Conservation (phyloP, 768 basidiomycete species). For the Filobasidium wieringae region DNA sequence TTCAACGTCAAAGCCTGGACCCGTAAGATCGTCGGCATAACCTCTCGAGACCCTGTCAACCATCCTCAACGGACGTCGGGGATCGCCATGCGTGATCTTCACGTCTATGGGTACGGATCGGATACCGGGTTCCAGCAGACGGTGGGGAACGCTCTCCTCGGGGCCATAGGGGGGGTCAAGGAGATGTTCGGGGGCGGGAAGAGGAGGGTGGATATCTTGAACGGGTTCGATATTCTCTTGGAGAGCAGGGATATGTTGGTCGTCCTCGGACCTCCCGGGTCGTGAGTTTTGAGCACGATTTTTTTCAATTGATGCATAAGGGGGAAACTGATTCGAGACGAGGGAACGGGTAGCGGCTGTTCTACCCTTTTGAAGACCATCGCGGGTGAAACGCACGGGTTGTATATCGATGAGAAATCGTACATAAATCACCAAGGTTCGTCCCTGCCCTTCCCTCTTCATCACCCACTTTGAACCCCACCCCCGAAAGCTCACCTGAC, state of each 20-base stretch:
- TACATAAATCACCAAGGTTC: slow-evolving; percentile 35
- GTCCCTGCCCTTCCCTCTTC: neutral
- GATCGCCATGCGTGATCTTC: slow-evolving; percentile 40
- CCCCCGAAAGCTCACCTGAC: neutral
- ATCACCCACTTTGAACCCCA: neutral
- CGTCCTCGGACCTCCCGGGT: slow-evolving; percentile 42
- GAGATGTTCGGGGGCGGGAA: slow-evolving; percentile 20
- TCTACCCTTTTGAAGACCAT: slow-evolving; percentile 47
- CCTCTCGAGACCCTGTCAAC: slow-evolving; percentile 19
- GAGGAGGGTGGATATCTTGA: slow-evolving; percentile 45
- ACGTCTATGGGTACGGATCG: slow-evolving; percentile 34
- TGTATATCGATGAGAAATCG: slow-evolving; percentile 25
- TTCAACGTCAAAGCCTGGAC: slow-evolving; percentile 40
- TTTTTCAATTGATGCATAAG: neutral
- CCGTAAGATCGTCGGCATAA: slow-evolving; percentile 28
- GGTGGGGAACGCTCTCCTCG: slow-evolving; percentile 36
- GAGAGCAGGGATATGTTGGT: slow-evolving; percentile 67
- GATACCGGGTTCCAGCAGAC: slow-evolving; percentile 43
- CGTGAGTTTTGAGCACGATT: slow-evolving; percentile 18
- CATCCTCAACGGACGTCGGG: slow-evolving; percentile 37
- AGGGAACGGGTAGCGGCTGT: too few relatives aligned
- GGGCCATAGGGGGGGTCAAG: slow-evolving; percentile 17
- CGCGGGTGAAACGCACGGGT: slow-evolving; percentile 40
- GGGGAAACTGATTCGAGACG: too few relatives aligned
- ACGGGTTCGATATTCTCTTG: slow-evolving; percentile 54